A percentile compares a stretch with the other conserved stretches of the same genome.
Evolutionary conservation across 352 stramenopile species (phyloP).

Genomic region (Phytophthora sp.): DNA sequence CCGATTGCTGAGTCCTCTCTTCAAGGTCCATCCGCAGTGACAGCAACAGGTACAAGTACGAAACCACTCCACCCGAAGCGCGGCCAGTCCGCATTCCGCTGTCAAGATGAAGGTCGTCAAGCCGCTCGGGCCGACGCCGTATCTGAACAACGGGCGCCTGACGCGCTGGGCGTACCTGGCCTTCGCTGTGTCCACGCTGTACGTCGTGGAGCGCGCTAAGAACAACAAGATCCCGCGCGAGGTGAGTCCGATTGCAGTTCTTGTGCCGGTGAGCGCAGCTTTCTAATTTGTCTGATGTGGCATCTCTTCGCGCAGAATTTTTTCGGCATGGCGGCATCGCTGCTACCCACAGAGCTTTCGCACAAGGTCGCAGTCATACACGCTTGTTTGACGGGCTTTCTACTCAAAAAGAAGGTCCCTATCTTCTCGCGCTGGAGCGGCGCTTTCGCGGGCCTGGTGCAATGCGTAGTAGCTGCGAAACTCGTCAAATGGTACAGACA

Average conservation of each 20-base stretch:
- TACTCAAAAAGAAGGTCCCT: conserved; percentile 52
- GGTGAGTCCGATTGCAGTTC: conserved; percentile 19
- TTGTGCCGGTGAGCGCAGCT: not conserved
- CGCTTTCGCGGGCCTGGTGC: conserved; percentile 48
- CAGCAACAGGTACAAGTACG: not conserved
- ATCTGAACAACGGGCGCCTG: conserved; percentile 39
- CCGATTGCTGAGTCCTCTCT: conserved; percentile 23
- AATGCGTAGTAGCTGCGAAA: conserved; percentile 52
- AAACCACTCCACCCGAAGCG: conserved; percentile 4
- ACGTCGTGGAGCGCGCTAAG: conserved; percentile 45
- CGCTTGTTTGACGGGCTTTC: conserved; percentile 39
- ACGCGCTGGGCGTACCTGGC: conserved; percentile 50
- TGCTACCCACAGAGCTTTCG: conserved; percentile 58
- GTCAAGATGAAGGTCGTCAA: conserved; percentile 40
- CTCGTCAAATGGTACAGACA: conserved; percentile 45
- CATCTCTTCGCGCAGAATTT: conserved; percentile 41
- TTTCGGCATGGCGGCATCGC: conserved; percentile 43
- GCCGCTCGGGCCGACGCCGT: conserved; percentile 18
- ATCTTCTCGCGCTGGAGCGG: conserved; percentile 62
- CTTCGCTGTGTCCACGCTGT: conserved; percentile 47
- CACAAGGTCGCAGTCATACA: conserved; percentile 57
- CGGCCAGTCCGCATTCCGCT: not conserved
- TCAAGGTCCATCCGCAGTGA: conserved; percentile 26
- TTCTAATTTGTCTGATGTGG: conserved; percentile 13
- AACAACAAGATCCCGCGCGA: conserved; percentile 53